These are phyloP conservation scores for Dioscorea dumetorum DNA, from an alignment of 106 monocot species.

Conservation along the genomic window DNA sequence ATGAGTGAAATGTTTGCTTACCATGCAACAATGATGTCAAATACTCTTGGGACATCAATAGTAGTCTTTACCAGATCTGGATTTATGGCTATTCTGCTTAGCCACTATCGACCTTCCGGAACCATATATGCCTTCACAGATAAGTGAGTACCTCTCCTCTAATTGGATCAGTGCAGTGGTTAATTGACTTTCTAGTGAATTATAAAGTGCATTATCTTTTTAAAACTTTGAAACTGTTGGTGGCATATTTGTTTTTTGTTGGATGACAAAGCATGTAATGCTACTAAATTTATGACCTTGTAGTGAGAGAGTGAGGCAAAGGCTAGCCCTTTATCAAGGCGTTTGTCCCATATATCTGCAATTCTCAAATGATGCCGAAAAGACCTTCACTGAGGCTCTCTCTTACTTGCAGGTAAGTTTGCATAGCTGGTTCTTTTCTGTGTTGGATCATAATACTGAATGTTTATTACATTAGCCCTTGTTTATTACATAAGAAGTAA, in stretches of 20 bases:
- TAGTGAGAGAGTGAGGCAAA: conserved; percentile 95
- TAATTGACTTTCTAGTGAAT: too few species aligned
- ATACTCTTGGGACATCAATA: conserved; percentile 87
- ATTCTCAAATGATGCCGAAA: conserved; percentile 78
- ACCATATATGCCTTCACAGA: conserved; percentile 99
- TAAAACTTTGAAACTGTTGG: too few species aligned
- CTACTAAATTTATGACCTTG: conserved; percentile 3
- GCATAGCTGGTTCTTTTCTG: too few species aligned
- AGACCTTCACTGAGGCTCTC: conserved; percentile 66
- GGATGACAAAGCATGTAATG: neutral
- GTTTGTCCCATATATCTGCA: conserved; percentile 78
- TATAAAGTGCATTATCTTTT: too few species aligned
- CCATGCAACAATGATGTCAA: conserved; percentile 99
- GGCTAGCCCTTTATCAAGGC: conserved; percentile 91
- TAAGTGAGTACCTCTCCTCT: conserved; percentile 38
- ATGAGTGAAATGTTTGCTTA: conserved; percentile 99
- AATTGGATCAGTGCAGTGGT: too few species aligned
- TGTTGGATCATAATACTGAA: too few species aligned
- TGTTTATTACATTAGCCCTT: too few species aligned
- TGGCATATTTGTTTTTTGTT: too few species aligned
- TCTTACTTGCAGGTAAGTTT: conserved; percentile 64
- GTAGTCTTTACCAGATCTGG: conserved; percentile 94
- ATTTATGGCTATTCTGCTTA: conserved; percentile 94
- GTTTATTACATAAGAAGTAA: too few species aligned
- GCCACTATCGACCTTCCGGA: conserved; percentile 89